Evolutionary conservation across 306 rosid genomes (phyloP).

Genomic region (Oxytropis ochrocephala): DNA sequence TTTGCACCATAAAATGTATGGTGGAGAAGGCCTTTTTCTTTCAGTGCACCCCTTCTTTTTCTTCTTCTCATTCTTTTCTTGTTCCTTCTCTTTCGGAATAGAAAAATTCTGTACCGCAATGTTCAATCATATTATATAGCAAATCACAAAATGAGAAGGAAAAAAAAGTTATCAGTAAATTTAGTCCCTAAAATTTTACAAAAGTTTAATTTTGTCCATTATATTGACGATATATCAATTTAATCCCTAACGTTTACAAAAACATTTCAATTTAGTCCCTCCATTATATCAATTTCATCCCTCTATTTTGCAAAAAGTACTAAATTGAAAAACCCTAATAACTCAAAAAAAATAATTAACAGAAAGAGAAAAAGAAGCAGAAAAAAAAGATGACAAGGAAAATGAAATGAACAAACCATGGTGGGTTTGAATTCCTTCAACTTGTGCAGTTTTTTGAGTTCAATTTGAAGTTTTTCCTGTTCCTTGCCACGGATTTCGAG

Average conservation of each 20-base stretch:
- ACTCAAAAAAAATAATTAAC: too few relatives aligned
- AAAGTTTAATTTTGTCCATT: too few relatives aligned
- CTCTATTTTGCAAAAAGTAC: too few relatives aligned
- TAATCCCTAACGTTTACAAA: too few relatives aligned
- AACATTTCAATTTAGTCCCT: too few relatives aligned
- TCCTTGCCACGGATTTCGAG: constrained; percentile 44
- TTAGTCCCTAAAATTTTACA: too few relatives aligned
- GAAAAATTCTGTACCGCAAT: constrained; percentile 51
- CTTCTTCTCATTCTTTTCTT: constrained; percentile 59
- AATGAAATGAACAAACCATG: constrained; percentile 33
- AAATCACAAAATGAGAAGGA: not conserved
- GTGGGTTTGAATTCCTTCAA: constrained; percentile 86
- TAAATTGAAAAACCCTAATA: too few relatives aligned
- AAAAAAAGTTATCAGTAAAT: too few relatives aligned
- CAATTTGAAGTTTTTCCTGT: constrained; percentile 72
- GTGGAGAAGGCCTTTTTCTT: constrained; percentile 70
- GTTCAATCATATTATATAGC: not conserved
- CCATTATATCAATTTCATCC: too few relatives aligned
- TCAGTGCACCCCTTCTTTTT: constrained; percentile 53
- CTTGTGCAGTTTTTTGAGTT: constrained; percentile 75
- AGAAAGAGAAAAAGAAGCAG: not conserved
- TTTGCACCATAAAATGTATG: constrained; percentile 83
- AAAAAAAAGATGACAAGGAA: not conserved
- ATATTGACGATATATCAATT: too few relatives aligned
- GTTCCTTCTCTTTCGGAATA: constrained; percentile 50